Conservation (phyloP, 2,329 filamentous ascomycete genomes). For the Salinomyces thailandicus region DNA sequence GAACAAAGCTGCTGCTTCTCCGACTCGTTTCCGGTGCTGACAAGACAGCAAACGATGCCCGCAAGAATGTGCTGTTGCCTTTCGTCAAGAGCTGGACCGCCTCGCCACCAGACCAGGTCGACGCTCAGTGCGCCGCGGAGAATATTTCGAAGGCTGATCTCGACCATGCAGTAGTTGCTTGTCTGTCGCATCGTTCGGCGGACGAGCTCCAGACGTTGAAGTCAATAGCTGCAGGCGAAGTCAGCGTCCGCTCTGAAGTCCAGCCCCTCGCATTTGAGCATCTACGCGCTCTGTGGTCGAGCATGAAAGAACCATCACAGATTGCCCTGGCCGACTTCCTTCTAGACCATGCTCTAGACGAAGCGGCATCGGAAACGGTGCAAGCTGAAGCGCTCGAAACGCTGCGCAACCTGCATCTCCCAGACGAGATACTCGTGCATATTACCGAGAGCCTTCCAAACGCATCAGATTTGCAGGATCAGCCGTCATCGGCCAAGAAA, state of each 20-base stretch:
- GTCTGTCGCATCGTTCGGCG: constrained; percentile 46
- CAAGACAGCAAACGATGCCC: constrained; percentile 61
- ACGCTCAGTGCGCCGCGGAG: constrained; percentile 40
- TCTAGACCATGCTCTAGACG: constrained; percentile 49
- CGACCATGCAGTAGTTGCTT: constrained; percentile 43
- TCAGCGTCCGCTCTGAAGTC: constrained; percentile 39
- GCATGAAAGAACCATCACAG: constrained; percentile 55
- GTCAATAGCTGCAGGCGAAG: constrained; percentile 37
- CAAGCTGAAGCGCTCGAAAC: constrained; percentile 56
- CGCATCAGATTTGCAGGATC: constrained; percentile 60
- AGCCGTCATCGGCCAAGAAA: constrained; percentile 65
- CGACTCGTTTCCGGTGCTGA: constrained; percentile 58
- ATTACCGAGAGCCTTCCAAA: constrained; percentile 67
- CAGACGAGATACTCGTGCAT: constrained; percentile 58
- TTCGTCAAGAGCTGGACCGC: constrained; percentile 58
- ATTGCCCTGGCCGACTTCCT: constrained; percentile 51
- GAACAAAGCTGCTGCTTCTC: constrained; percentile 63
- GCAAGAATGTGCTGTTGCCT: constrained; percentile 67
- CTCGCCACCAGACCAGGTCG: constrained; percentile 43
- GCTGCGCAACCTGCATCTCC: constrained; percentile 61
- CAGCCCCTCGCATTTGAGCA: constrained; percentile 56
- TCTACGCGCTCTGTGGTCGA: constrained; percentile 61
- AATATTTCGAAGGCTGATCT: constrained; percentile 30
- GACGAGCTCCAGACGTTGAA: constrained; percentile 48
- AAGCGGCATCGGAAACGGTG: constrained; percentile 27